Base-by-base conservation (phyloP, 352 stramenopile species). In the Stramenopiles sp. region DNA sequence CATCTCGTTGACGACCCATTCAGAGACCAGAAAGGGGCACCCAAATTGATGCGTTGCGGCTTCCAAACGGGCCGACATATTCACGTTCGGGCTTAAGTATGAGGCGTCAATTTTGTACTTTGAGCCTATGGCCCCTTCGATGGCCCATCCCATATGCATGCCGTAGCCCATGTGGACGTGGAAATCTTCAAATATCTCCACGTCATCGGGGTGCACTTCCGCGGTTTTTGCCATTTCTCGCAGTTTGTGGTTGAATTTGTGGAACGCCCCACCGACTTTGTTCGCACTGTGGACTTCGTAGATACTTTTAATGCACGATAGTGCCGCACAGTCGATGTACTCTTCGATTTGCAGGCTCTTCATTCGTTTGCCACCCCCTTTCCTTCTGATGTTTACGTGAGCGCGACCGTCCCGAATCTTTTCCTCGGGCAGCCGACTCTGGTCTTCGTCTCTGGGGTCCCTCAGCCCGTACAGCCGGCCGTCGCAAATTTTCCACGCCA, bases 71-170 rank as follows among this genome's bases (percentile, higher is more conserved):
- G 89, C 91, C 0, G 93, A 91, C 92, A 98, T 97, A 82, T 98
- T 98, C 4, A 98, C 93, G 79, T 98, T 93, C 1, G 93, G 93
- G 0, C 90, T 97, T 0, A 98, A 80, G 76, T 98, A 98, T 0
- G 92, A 97, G 33, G 93, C 94, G 82, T 99, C 94, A 68, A 99
- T 96, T 80, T 98, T 99, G 84, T 97, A 97, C 33, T 90, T 80
- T 18, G 89, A 97, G 32, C 95, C 95, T 74, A 99, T 96, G 0
- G 93, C 92, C 32, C 95, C 95, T 83, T 99, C 95, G 48, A 98
- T 97, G 0, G 94, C 94, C 95, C 95, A 99, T 6, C 95, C 94
- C 18, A 96, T 89, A 78, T 99, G 94, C 69, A 99, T 83, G 0
- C 95, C 95, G 82, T 97, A 98, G 74, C 94, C 91, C 73, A 98